Conservation (phyloP, 176 grass and related monocot genomes). For the Aegilops longissima region DNA sequence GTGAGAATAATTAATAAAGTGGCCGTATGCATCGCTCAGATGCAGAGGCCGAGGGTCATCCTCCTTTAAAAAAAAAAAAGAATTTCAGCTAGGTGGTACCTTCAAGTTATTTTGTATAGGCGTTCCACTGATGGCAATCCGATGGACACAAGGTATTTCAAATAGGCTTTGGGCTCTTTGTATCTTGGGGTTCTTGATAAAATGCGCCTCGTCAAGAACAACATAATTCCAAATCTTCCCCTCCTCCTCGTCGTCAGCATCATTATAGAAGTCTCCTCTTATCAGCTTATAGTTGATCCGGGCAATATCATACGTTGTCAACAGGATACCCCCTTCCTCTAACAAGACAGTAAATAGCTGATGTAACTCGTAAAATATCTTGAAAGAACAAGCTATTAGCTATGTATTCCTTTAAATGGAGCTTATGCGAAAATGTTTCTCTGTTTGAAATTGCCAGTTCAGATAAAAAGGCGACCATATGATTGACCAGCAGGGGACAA, state of each 20-base stretch:
- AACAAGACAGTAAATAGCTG: constrained; percentile 6
- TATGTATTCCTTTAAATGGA: constrained; percentile 1
- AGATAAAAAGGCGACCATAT: not conserved
- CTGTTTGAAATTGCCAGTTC: not conserved
- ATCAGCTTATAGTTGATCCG: constrained; percentile 72
- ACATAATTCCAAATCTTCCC: constrained; percentile 79
- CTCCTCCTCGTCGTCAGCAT: constrained; percentile 33
- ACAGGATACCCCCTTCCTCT: constrained; percentile 82
- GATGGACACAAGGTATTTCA: constrained; percentile 80
- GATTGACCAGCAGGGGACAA: constrained; percentile 1
- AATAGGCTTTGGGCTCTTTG: constrained; percentile 66
- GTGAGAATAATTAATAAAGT: no score
- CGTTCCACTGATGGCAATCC: constrained; percentile 84
- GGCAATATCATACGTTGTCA: constrained; percentile 87
- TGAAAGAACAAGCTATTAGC: not conserved
- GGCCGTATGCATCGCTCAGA: no score
- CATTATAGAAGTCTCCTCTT: constrained; percentile 53
- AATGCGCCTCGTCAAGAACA: constrained; percentile 86
- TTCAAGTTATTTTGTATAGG: constrained; percentile 94
- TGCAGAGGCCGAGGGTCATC: no score
- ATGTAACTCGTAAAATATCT: constrained; percentile 21
- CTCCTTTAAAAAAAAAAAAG: not conserved
- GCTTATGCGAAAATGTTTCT: not conserved
- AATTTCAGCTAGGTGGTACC: constrained; percentile 38
- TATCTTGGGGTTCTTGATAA: constrained; percentile 85